Evolutionary conservation across 176 grass and related monocot species (phyloP), one percentile per base, ranked within the genome.

Genomic region (Triticum urartu): DNA sequence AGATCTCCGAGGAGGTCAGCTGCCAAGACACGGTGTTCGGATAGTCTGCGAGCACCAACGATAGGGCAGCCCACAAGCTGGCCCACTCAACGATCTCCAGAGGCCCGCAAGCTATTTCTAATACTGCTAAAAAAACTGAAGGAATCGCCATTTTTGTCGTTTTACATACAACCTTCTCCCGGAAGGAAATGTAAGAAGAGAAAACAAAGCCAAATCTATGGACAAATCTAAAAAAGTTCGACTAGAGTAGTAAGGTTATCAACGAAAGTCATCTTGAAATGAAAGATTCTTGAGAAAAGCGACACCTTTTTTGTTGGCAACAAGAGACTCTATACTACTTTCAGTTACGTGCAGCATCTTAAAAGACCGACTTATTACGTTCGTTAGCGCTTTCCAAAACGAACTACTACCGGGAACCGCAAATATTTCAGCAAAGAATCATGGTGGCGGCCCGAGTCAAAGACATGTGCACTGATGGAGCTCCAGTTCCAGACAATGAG

Each of bases 321-420:
- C 15, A 54, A 54, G 48, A 17, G 18, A 47, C 38, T 17, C 58
- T 64, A 62, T 47, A n/a, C 42, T 75, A 9, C 26, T 36, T 62
- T 58, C 11, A 24, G 59, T 75, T 84, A 48, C 72, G 72, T 50
- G 82, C 34, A 84, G 82, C 72, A 50, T 65, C 58, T 75, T 24
- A 59, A 65, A 65, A 62, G 13, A 36, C 42, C 20, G n/a, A 50
- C 30, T 35, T 76, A 64, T 34, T 75, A 65, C 60, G 43, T 20
- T 24, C 56, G 33, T 64, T 64, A 40, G 17, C 33, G 33, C 9
- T 48, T 64, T n/a, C 20, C 70, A 67, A 67, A 80, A 67, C 1
- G 11, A 24, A 70, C 30, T 50, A 36, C 30, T 25, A 39, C 6
- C 7, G 45, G 66, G 25, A 11, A 58, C 47, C 30, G 2, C 65